These are phyloP conservation scores for Eragrostis nindensis DNA, from an alignment of 176 grass and related monocot species.

Conservation along the genomic window DNA sequence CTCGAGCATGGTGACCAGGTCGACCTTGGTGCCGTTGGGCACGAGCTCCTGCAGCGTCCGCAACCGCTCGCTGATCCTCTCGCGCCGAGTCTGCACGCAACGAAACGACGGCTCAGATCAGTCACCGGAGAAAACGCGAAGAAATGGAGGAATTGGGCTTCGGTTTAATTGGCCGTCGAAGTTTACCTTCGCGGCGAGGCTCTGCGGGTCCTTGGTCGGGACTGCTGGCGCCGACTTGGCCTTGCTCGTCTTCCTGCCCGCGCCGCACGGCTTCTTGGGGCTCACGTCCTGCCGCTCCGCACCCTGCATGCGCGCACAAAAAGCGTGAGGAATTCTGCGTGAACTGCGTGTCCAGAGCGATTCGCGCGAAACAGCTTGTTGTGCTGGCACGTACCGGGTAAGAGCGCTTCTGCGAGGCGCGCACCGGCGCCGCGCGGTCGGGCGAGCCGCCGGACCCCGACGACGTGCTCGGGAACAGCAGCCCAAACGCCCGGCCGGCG, in stretches of 20 bases:
- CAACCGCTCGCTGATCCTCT: slow-evolving; percentile 85
- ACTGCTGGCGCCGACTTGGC: slow-evolving; percentile 42
- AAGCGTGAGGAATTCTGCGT: not conserved
- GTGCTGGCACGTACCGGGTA: too few species aligned
- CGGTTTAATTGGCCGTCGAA: not conserved
- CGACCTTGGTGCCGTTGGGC: slow-evolving; percentile 87
- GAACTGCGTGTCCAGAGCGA: not conserved
- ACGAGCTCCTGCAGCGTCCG: slow-evolving; percentile 90
- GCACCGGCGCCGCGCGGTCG: slow-evolving; percentile 42
- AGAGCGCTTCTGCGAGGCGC: slow-evolving; percentile 48
- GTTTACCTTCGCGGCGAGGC: slow-evolving; percentile 72
- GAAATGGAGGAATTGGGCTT: not conserved
- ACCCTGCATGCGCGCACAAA: slow-evolving; percentile 23
- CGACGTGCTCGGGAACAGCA: slow-evolving; percentile 47
- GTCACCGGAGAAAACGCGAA: not conserved
- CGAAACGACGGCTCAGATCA: not conserved
- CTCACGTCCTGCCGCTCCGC: slow-evolving; percentile 29
- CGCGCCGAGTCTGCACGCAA: slow-evolving; percentile 67
- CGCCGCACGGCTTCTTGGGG: slow-evolving; percentile 69
- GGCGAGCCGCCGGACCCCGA: not conserved
- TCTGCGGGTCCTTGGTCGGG: slow-evolving; percentile 69
- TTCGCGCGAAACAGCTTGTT: too few species aligned
- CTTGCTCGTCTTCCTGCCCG: slow-evolving; percentile 59
- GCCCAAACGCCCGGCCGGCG: slow-evolving; percentile 33
- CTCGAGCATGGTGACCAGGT: slow-evolving; percentile 94